Conservation (phyloP, 768 basidiomycete genomes). For the Russula compacta region DNA sequence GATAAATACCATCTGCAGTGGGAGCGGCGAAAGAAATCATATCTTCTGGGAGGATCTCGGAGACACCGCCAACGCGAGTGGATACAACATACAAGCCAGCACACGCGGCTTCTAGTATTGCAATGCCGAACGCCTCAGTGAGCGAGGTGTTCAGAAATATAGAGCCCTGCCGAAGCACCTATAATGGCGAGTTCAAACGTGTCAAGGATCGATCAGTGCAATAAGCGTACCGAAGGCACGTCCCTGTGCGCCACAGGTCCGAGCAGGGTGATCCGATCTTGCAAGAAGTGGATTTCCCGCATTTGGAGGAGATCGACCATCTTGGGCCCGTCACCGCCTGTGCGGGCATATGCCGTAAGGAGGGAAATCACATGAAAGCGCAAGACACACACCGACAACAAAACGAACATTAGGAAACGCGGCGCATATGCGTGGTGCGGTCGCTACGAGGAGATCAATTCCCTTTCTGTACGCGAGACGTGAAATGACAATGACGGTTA, state of each 20-base stretch:
- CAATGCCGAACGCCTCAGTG: conserved; percentile 95
- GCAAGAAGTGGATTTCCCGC: conserved; percentile 82
- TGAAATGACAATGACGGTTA: conserved; percentile 86
- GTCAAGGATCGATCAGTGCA: not conserved
- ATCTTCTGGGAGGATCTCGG: conserved; percentile 87
- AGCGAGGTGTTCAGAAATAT: conserved; percentile 95
- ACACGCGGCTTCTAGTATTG: conserved; percentile 95
- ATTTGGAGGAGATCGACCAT: conserved; percentile 91
- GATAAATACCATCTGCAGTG: conserved; percentile 75
- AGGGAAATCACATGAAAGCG: not conserved
- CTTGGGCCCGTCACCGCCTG: conserved; percentile 93
- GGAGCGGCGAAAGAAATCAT: conserved; percentile 95
- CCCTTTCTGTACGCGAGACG: conserved; percentile 94
- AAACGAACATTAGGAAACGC: conserved; percentile 83
- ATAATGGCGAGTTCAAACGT: not conserved
- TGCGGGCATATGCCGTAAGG: not conserved
- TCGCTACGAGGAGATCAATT: conserved; percentile 88
- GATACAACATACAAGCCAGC: conserved; percentile 90
- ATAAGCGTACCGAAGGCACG: conserved; percentile 50
- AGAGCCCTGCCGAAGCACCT: conserved; percentile 81
- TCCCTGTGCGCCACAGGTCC: conserved; percentile 75
- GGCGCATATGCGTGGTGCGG: conserved; percentile 81
- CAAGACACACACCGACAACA: conserved; percentile 53
- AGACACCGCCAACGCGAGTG: conserved; percentile 90
- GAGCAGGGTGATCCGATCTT: conserved; percentile 86